phyloP scores from a whole-genome alignment of 208 protist species.

The Leptomonas seymouri region DNA sequence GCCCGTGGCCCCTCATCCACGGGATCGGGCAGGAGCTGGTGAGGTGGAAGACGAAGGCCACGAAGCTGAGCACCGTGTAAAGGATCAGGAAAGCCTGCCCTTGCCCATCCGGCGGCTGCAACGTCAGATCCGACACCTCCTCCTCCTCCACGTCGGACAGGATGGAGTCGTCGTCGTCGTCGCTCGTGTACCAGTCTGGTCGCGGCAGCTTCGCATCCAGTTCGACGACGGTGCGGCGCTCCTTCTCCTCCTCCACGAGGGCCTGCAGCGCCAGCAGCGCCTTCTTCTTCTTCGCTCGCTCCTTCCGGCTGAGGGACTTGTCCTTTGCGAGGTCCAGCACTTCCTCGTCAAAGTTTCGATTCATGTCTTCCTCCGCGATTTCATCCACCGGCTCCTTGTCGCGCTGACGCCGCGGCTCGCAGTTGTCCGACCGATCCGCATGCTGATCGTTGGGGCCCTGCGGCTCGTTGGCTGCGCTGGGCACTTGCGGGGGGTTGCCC shows the following conservation, averaged over 20 bases:
- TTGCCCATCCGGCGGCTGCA: slow-evolving; percentile 30
- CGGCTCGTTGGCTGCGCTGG: slow-evolving; percentile 5
- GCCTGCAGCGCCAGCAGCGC: slow-evolving; percentile 23
- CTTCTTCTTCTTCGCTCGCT: slow-evolving; percentile 29
- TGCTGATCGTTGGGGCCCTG: slow-evolving; percentile 13
- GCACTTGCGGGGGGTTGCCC: too few species aligned
- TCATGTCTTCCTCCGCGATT: slow-evolving; percentile 31
- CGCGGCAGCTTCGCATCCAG: slow-evolving; percentile 47
- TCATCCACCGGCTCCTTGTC: slow-evolving; percentile 16
- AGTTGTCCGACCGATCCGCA: slow-evolving; percentile 8
- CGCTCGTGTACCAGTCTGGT: slow-evolving; percentile 56
- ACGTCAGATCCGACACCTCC: slow-evolving; percentile 38
- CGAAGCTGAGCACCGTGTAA: slow-evolving; percentile 33
- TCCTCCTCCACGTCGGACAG: slow-evolving; percentile 20
- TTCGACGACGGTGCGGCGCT: slow-evolving; percentile 34
- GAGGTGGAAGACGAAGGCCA: slow-evolving; percentile 48
- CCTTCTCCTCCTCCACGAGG: slow-evolving; percentile 29
- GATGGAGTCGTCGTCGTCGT: slow-evolving; percentile 37
- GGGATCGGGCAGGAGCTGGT: slow-evolving; percentile 44
- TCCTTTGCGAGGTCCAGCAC: slow-evolving; percentile 22
- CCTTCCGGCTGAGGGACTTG: slow-evolving; percentile 21
- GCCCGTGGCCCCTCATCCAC: slow-evolving; percentile 42
- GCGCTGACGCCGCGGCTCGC: slow-evolving; percentile 3
- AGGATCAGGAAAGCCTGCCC: slow-evolving; percentile 23
- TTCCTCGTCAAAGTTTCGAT: slow-evolving; percentile 32